Evolutionary conservation across 148 eudicot species (phyloP).

Genomic region (Diospyros lotus): DNA sequence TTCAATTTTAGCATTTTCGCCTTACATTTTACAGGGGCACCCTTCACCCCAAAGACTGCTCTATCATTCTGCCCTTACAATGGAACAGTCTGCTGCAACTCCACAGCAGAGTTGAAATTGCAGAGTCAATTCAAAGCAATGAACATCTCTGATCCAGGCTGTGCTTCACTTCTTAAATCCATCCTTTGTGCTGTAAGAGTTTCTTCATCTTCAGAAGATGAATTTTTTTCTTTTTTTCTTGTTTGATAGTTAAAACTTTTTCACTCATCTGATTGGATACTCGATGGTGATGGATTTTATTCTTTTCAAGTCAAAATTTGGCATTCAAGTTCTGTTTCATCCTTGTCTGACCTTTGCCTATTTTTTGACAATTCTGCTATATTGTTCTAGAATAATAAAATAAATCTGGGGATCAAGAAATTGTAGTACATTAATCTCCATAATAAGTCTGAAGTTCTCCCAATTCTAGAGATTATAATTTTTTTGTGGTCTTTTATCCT

Average conservation of each 20-base stretch:
- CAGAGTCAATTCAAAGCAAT: slow-evolving; percentile 33
- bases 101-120: slow-evolving; percentile 29
- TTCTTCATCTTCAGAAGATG: not conserved
- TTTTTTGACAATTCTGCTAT: not conserved
- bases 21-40: slow-evolving; percentile 34
- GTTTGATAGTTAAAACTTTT: not conserved
- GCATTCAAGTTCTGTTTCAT: not conserved
- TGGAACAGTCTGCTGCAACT: slow-evolving; percentile 42
- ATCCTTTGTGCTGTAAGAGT: slow-evolving; percentile 48
- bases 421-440: not conserved
- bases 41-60: slow-evolving; percentile 32
- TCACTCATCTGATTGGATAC: not conserved
- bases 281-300: not conserved
- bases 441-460: too few species aligned
- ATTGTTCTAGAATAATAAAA: not conserved
- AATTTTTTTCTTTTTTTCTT: too few species aligned
- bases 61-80: slow-evolving; percentile 41
- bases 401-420: not conserved
- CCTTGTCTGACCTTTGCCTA: not conserved
- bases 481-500: too few species aligned
- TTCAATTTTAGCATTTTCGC: not conserved
- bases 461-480: too few species aligned
- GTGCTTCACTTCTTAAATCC: slow-evolving; percentile 47
- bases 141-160: slow-evolving; percentile 40
- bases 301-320: not conserved